phyloP scores from a whole-genome alignment of 257 asterid species.

The Solanum arcanum region DNA sequence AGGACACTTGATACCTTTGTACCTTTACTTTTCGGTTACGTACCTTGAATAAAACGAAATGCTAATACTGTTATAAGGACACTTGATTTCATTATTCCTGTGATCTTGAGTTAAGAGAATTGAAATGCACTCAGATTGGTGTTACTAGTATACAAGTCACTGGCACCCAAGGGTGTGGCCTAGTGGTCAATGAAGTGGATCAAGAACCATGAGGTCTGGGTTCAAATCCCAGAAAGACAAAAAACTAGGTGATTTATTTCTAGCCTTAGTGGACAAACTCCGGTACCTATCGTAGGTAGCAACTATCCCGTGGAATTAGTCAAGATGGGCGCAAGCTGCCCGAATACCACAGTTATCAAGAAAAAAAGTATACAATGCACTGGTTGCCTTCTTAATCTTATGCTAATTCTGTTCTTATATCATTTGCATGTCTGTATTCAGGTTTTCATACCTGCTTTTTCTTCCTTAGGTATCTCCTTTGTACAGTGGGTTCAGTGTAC shows the following conservation, averaged over 20 bases:
- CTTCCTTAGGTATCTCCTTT: slow-evolving; percentile 67
- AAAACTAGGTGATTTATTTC: not conserved
- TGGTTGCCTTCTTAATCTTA: not conserved
- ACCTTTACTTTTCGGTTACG: not conserved
- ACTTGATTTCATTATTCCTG: not conserved
- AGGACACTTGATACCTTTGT: not conserved
- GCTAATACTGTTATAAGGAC: not conserved
- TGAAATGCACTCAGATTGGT: not conserved
- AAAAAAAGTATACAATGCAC: not conserved
- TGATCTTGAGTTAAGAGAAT: not conserved
- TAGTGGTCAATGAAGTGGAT: not conserved
- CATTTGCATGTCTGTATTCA: not conserved
- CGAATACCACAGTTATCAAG: not conserved
- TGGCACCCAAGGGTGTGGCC: not conserved
- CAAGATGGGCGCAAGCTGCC: not conserved
- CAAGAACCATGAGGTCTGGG: not conserved
- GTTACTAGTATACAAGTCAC: not conserved
- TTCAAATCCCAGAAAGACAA: not conserved
- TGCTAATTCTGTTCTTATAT: not conserved
- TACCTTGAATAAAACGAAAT: not conserved
- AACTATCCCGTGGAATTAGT: not conserved
- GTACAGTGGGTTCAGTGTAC: slow-evolving; percentile 95
- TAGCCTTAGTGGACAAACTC: not conserved
- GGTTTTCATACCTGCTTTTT: slow-evolving; percentile 11
- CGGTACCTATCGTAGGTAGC: not conserved